Conservation (phyloP, 2,329 filamentous ascomycete species). For the Exophiala mesophila region DNA sequence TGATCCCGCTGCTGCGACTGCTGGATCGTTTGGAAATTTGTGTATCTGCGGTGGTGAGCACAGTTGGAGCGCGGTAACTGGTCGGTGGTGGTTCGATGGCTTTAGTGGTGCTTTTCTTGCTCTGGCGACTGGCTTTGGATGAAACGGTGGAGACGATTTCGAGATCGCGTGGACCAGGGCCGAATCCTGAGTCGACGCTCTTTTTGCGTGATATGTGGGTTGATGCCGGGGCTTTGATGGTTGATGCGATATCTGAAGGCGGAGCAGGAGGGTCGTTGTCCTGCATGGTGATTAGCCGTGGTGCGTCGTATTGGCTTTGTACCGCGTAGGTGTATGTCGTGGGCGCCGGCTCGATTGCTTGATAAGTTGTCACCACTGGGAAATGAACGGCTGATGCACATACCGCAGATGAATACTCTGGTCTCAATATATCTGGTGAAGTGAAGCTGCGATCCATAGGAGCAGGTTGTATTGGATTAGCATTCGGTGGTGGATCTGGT, state of each 20-base stretch:
- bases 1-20: constrained; percentile 12
- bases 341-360: constrained; percentile 23
- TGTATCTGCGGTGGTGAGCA: constrained; percentile 20
- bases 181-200: constrained; percentile 18
- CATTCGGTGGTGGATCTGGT: constrained; percentile 1
- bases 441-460: constrained; percentile 13
- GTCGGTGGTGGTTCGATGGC: constrained; percentile 19
- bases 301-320: constrained; percentile 5
- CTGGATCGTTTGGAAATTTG: constrained; percentile 9
- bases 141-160: constrained; percentile 3
- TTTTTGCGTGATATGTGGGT: constrained; percentile 8
- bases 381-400: constrained; percentile 7
- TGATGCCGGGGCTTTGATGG: constrained; percentile 6
- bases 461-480: constrained; percentile 9
- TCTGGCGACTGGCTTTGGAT: constrained; percentile 11
- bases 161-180: constrained; percentile 8
- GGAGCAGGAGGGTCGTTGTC: constrained; percentile 18
- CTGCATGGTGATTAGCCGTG: constrained; percentile 23
- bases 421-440: constrained; percentile 8
- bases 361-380: constrained; percentile 5
- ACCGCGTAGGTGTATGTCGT: constrained; percentile 10
- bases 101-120: constrained; percentile 8
- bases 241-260: constrained; percentile 14
- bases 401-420: constrained; percentile 13
- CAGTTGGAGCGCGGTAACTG: constrained; percentile 23